Base-by-base conservation (phyloP, 352 stramenopile genomes). In the Pythium pyrilobum region DNA sequence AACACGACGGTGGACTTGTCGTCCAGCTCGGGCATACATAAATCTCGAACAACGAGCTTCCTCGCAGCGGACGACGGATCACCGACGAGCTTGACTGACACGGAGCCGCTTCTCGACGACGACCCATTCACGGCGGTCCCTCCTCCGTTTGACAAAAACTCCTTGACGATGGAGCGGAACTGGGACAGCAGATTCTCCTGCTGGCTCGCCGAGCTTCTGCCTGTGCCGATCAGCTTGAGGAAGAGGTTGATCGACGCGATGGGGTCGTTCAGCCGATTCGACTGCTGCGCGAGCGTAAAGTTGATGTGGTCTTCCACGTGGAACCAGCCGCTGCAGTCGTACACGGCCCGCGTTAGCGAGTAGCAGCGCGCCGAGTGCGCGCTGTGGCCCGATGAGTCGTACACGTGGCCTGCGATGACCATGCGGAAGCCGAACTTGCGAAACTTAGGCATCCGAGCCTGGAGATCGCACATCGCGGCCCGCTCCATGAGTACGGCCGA, bases 271-370 rank as follows among this genome's bases (percentile, higher is more conserved):
- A 92, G 41, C 8, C 83, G 81, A 64, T 84, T 88, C 3, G 84
- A 81, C 36, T 95, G 81, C 54, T 88, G 79, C 5, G 82, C 81
- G 28, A 95, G 68, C 57, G 83, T 92, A 37, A 90, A 91, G 36
- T 91, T 91, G 46, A 95, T 95, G 56, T 95, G 84, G 43, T 95
- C 84, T 69, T 95, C 84, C 1, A 95, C 81, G 46, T 89, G 77
- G 51, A 88, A 87, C 84, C 84, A 95, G 0, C 82, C 76, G 23
- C 74, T 89, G 40, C 62, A 81, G 56, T 91, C 73, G 52, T 92
- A 95, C n/a, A 95, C 71, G 2, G 80, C 76, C 4, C 81, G 69
- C 2, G 84, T 81, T 27, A 90, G 56, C 4, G 81, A 72, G 45
- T 95, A 95, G 43, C 85, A 96, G 16, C 85, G 81, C 23, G 85